These are phyloP conservation scores for Alternaria infectoria DNA, from an alignment of 2,329 filamentous ascomycete species.

Conservation along the genomic window DNA sequence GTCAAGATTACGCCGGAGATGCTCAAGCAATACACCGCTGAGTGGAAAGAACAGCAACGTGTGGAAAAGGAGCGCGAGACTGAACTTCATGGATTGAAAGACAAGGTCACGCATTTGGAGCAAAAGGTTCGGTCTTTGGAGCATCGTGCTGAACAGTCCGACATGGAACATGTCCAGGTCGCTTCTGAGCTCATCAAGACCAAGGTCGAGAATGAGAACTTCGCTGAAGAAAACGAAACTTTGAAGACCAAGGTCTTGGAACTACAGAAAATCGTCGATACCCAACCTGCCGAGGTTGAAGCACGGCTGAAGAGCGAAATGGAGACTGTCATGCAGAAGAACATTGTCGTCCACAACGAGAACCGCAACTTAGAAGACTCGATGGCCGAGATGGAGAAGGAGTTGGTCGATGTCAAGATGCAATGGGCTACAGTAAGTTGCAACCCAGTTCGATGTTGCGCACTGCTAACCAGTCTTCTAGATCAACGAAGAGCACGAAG, in stretches of 20 bases:
- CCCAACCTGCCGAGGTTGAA: conserved; percentile 88
- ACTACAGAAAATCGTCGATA: conserved; percentile 83
- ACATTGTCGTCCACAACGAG: conserved; percentile 91
- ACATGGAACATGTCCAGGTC: conserved; percentile 87
- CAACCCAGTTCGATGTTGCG: not conserved
- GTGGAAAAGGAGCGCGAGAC: conserved; percentile 80
- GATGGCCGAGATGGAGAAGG: conserved; percentile 88
- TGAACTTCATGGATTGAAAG: conserved; percentile 74
- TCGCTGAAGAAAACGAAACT: conserved; percentile 88
- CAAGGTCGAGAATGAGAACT: conserved; percentile 90
- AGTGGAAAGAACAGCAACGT: conserved; percentile 94
- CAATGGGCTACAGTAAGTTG: conserved; percentile 85
- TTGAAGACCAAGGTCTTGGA: conserved; percentile 85
- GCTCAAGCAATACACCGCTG: conserved; percentile 77
- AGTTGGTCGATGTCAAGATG: conserved; percentile 93
- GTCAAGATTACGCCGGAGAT: conserved; percentile 84
- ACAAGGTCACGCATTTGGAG: conserved; percentile 66
- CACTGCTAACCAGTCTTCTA: conserved; percentile 32
- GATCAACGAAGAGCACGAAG: conserved; percentile 57
- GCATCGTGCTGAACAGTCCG: conserved; percentile 84
- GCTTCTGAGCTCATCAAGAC: conserved; percentile 90
- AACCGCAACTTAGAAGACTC: conserved; percentile 89
- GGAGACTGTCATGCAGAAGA: conserved; percentile 89
- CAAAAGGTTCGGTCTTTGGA: conserved; percentile 83
- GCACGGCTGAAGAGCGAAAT: conserved; percentile 81